These are phyloP conservation scores for Chalciporus sphaerocephalus DNA, from an alignment of 768 basidiomycete species.

Conservation along the genomic window DNA sequence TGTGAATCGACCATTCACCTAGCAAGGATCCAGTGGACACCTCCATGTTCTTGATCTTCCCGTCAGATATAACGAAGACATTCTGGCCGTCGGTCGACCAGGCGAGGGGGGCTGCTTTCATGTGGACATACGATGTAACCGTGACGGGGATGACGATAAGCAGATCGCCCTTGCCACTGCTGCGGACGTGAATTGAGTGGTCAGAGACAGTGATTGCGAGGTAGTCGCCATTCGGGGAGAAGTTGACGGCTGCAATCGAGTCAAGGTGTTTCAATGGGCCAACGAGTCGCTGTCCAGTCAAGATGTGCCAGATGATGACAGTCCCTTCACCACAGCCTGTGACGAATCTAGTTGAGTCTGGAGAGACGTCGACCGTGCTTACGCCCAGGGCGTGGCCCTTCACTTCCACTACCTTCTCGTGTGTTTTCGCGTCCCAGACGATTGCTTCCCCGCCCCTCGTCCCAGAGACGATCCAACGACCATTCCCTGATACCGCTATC, in stretches of 20 bases:
- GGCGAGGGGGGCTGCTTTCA: slow-evolving; percentile 1
- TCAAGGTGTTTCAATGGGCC: neutral
- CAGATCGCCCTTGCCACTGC: neutral
- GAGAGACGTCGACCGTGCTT: neutral
- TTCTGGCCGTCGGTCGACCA: slow-evolving; percentile 7
- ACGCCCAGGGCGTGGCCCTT: neutral
- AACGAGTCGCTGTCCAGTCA: neutral
- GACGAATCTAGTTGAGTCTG: neutral
- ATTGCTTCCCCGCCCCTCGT: neutral
- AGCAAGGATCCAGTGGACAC: neutral
- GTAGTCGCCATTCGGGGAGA: slow-evolving; percentile 4
- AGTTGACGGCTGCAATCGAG: slow-evolving; percentile 7
- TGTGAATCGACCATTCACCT: neutral
- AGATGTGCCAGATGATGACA: neutral
- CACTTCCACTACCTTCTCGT: neutral
- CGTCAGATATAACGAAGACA: neutral
- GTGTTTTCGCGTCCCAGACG: neutral
- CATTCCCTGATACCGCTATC: neutral
- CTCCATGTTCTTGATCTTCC: slow-evolving; percentile 2
- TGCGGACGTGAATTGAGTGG: slow-evolving; percentile 4
- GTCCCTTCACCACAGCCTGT: neutral
- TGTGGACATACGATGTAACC: neutral
- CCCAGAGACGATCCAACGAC: neutral
- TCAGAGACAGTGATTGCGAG: slow-evolving; percentile 8
- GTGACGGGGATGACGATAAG: neutral